Base-by-base conservation (phyloP, 345 rosid genomes). In the Noccaea bulbosa region DNA sequence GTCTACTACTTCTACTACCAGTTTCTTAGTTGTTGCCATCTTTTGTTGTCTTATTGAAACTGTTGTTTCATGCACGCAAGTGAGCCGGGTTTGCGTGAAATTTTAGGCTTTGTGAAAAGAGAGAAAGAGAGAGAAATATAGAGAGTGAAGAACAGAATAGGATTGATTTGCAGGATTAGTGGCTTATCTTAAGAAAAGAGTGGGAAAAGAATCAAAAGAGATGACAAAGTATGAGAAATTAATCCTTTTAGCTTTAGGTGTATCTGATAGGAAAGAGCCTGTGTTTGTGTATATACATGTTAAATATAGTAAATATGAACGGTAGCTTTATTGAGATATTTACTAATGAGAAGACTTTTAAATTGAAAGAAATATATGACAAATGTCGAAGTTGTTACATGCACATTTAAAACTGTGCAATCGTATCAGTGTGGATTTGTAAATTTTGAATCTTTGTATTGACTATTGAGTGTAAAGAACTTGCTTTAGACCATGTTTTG, bases 1-100 rank as follows among this genome's bases (percentile, higher is more conserved):
- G 47, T 88, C 97, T 7, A 83, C 84, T n/a, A 93, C 90, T 75
- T 93, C 97, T 40, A 93, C 97, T 0, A 90, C 74, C 8, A 90
- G 84, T 54, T 85, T 93, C 59, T 77, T 83, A 11, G 79, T 47
- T 11, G 83, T 77, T 88, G 83, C 83, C 69, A 76, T 55, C 8
- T 68, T 65, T 17, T 27, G 30, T 37, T 46, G 24, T 51, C 47
- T 24, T 70, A 33, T 6, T 54, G 69, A 62, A 61, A 30, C 52
- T 51, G 34, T 55, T 62, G 66, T 47, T 75, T 76, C 65, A 67
- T n/a, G 66, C 65, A 62, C 55, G 61, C 66, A 6, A 45, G 2
- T 47, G 62, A 71, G 45, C 20, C 51, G 65, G 32, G 30, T 12
- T 72, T 3, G 37, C 32, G 10, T 38, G 3, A 49, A 58, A 62